phyloP scores from a whole-genome alignment of 495 filamentous ascomycete species.

The Wilcoxina mikolae region DNA sequence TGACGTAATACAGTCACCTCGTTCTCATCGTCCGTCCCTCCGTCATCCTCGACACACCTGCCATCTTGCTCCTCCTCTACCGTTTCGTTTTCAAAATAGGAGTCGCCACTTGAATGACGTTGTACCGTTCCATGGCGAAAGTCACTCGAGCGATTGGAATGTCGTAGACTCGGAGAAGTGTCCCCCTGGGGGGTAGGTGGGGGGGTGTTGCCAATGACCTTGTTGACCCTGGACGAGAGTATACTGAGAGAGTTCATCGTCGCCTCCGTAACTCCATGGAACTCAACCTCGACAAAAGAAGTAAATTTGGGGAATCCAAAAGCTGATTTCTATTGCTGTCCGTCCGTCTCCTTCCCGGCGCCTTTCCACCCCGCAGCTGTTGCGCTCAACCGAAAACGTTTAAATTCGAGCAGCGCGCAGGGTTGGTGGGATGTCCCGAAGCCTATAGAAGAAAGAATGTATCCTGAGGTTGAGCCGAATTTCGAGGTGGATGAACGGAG shows the following conservation, averaged over 20 bases:
- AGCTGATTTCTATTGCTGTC: too few species aligned
- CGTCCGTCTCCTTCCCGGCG: too few species aligned
- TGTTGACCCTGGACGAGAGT: constrained; percentile 62
- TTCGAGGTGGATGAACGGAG: too few species aligned
- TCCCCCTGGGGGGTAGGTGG: constrained; percentile 28
- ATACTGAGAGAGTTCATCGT: constrained; percentile 99
- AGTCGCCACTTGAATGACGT: not conserved
- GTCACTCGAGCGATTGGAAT: not conserved
- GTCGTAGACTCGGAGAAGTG: too few species aligned
- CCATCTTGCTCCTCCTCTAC: not conserved
- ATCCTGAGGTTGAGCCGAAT: too few species aligned
- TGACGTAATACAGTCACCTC: not conserved
- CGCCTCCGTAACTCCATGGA: constrained; percentile 39
- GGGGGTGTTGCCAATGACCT: constrained; percentile 44
- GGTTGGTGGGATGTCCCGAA: too few species aligned
- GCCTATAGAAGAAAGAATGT: too few species aligned
- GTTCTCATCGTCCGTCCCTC: not conserved
- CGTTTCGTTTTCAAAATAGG: not conserved
- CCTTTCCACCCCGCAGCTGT: too few species aligned
- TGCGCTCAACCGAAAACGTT: not conserved
- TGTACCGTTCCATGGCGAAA: not conserved
- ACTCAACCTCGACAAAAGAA: not conserved
- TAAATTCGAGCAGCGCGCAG: not conserved
- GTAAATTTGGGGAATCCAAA: not conserved
- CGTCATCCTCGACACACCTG: not conserved